phyloP scores from a whole-genome alignment of 345 rosid species.

The Acer campestre region DNA sequence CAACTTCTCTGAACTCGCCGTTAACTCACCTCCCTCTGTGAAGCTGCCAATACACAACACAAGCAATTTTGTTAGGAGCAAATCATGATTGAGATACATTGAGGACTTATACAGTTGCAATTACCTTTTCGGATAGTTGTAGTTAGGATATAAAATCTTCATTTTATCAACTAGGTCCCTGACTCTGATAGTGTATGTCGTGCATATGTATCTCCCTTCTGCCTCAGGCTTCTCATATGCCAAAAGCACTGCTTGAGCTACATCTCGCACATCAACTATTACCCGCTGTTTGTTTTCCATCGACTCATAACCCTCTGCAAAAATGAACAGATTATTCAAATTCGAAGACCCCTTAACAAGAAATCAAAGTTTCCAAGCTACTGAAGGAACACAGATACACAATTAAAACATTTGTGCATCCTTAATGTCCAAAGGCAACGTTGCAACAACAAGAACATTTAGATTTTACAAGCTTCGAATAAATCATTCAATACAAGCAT shows the following conservation, averaged over 20 bases:
- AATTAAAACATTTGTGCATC: too few species aligned
- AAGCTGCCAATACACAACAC: neutral
- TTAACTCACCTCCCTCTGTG: neutral
- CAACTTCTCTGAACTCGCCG: conserved; percentile 40
- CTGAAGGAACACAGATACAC: too few species aligned
- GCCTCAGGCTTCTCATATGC: conserved; percentile 54
- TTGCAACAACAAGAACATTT: too few species aligned
- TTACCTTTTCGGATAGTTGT: conserved; percentile 57
- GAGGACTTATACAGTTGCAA: neutral
- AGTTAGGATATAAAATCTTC: conserved; percentile 55
- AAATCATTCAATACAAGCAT: too few species aligned
- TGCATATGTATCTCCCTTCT: conserved; percentile 60
- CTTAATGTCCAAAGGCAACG: too few species aligned
- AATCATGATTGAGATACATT: too few species aligned
- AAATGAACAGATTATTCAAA: too few species aligned
- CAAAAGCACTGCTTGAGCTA: conserved; percentile 41
- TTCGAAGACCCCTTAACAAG: too few species aligned
- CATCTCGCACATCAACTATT: conserved; percentile 44
- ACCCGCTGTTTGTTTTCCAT: conserved; percentile 31
- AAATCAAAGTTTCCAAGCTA: too few species aligned
- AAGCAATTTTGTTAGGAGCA: neutral
- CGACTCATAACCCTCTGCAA: too few species aligned
- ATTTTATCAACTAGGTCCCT: conserved; percentile 45
- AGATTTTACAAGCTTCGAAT: too few species aligned
- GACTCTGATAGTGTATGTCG: conserved; percentile 26